These are phyloP conservation scores for Withania somnifera DNA, from an alignment of 305 asterid genomes.

Conservation along the genomic window DNA sequence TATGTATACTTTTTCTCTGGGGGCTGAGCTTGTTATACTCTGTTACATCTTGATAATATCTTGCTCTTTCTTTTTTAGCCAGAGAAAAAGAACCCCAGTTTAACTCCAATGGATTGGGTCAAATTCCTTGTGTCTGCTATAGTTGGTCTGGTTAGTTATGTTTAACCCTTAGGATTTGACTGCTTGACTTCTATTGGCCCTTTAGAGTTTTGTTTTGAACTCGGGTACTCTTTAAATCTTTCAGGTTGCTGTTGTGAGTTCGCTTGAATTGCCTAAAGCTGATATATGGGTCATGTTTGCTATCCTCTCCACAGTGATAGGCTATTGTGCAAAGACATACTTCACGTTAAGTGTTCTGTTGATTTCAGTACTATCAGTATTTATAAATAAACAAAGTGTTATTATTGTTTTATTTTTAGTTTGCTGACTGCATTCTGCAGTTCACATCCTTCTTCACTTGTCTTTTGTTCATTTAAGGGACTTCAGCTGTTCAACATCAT, in stretches of 20 bases:
- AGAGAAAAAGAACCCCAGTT: slow-evolving; percentile 91
- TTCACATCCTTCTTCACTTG: background rate
- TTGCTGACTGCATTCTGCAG: background rate
- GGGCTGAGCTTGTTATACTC: background rate
- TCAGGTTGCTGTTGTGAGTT: slow-evolving; percentile 95
- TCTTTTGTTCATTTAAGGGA: background rate
- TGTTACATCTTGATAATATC: slow-evolving; percentile 8
- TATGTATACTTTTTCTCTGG: background rate
- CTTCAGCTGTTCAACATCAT: background rate
- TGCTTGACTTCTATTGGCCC: background rate
- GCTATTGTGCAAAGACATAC: slow-evolving; percentile 94
- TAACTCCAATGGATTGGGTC: slow-evolving; percentile 99
- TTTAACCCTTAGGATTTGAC: background rate
- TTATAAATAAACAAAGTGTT: background rate
- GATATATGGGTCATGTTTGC: slow-evolving; percentile 96
- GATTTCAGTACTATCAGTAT: background rate
- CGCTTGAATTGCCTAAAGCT: slow-evolving; percentile 92
- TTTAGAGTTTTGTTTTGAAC: slow-evolving; percentile 8
- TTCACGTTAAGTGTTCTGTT: slow-evolving; percentile 64
- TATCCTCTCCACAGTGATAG: slow-evolving; percentile 83
- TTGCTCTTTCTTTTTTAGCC: slow-evolving; percentile 48
- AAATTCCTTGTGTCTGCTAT: slow-evolving; percentile 78
- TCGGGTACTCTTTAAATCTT: slow-evolving; percentile 6
- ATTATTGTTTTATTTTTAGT: background rate
- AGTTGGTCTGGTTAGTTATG: slow-evolving; percentile 81